These are phyloP conservation scores for Kuraishia cidri DNA, from an alignment of 805 yeast genomes.

Conservation along the genomic window DNA sequence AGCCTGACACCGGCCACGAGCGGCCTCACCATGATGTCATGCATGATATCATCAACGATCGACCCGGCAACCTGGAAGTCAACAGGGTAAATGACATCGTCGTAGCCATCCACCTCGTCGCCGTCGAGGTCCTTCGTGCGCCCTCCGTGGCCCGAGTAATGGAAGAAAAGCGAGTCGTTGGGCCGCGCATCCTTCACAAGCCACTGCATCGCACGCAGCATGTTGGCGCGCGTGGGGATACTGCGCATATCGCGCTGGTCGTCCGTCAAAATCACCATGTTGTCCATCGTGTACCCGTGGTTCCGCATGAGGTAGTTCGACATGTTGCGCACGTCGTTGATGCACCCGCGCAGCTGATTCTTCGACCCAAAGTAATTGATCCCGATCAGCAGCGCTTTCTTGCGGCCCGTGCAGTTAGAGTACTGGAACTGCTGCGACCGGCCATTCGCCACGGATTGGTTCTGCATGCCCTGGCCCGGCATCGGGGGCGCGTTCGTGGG, in stretches of 20 bases:
- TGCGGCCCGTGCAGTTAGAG: constrained; percentile 56
- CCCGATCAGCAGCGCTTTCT: constrained; percentile 64
- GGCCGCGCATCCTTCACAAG: constrained; percentile 58
- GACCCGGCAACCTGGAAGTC: constrained; percentile 57
- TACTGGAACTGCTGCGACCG: constrained; percentile 2
- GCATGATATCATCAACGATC: constrained; percentile 60
- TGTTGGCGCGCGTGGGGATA: constrained; percentile 56
- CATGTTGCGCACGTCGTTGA: constrained; percentile 55
- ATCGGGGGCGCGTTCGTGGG: constrained; percentile 1
- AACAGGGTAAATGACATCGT: constrained; percentile 66
- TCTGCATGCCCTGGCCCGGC: constrained; percentile 1
- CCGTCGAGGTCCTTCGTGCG: constrained; percentile 55
- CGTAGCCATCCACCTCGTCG: constrained; percentile 69
- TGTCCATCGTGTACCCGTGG: constrained; percentile 36
- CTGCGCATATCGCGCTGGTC: constrained; percentile 31
- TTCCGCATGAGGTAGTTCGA: constrained; percentile 27
- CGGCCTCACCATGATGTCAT: constrained; percentile 50
- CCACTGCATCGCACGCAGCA: constrained; percentile 68
- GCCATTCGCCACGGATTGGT: background rate
- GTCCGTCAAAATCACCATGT: constrained; percentile 46
- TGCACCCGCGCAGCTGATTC: constrained; percentile 58
- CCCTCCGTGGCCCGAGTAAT: constrained; percentile 77
- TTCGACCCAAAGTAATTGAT: constrained; percentile 58
- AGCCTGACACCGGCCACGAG: constrained; percentile 60
- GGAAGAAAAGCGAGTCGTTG: constrained; percentile 69